Evolutionary conservation across 805 yeast genomes (phyloP).

Genomic region (Candida dajiaensis): DNA sequence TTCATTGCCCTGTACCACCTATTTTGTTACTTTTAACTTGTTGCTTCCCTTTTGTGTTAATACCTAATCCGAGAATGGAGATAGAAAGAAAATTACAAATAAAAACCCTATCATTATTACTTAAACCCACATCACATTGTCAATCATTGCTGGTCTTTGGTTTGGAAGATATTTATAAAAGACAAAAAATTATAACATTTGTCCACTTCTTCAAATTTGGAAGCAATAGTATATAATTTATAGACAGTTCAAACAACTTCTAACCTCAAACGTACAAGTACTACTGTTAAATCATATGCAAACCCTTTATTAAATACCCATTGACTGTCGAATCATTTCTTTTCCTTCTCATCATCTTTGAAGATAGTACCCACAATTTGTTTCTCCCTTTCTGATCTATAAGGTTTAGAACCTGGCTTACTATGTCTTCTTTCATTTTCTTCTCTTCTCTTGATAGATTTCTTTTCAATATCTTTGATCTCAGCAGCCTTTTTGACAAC

Average conservation of each 20-base stretch:
- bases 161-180: neutral
- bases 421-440: slow-evolving; percentile 77
- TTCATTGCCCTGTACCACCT: neutral
- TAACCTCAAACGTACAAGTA: neutral
- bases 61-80: neutral
- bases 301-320: slow-evolving; percentile 3
- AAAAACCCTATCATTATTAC: neutral
- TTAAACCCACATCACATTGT: neutral
- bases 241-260: slow-evolving; percentile 5
- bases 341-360: slow-evolving; percentile 36
- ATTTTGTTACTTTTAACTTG: neutral
- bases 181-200: neutral
- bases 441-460: slow-evolving; percentile 73
- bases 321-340: neutral
- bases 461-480: slow-evolving; percentile 70
- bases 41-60: neutral
- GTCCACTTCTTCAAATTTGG: neutral
- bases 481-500: slow-evolving; percentile 86
- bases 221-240: slow-evolving; percentile 2
- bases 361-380: slow-evolving; percentile 82
- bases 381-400: slow-evolving; percentile 70
- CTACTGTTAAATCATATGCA: neutral
- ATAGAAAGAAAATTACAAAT: neutral
- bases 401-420: slow-evolving; percentile 53
- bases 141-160: neutral